Evolutionary conservation across 768 basidiomycete genomes (phyloP).

Genomic region (Kockovaella imperatae): DNA sequence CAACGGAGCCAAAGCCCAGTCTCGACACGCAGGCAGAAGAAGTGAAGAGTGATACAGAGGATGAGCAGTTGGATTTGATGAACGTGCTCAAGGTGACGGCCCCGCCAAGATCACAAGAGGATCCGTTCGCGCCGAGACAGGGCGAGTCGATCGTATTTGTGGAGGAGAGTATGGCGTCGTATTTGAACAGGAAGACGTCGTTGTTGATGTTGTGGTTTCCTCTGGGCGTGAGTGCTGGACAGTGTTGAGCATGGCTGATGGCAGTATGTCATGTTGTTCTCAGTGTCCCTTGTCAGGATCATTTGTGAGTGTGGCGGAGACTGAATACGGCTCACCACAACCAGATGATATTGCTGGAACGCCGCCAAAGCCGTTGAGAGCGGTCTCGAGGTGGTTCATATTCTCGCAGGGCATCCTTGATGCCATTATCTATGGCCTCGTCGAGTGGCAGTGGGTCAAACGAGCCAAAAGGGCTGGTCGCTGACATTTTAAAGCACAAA

Average conservation of each 20-base stretch:
- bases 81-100: slow-evolving; percentile 19
- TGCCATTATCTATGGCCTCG: slow-evolving; percentile 44
- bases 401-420: slow-evolving; percentile 44
- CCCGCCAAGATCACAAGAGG: slow-evolving; percentile 12
- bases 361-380: slow-evolving; percentile 30
- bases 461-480: background rate
- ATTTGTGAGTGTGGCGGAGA: slow-evolving; percentile 32
- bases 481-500: slow-evolving; percentile 26
- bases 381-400: slow-evolving; percentile 44
- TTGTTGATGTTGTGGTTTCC: slow-evolving; percentile 45
- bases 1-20: too few relatives aligned
- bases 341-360: slow-evolving; percentile 30
- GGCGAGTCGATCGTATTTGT: slow-evolving; percentile 31
- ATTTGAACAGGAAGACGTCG: slow-evolving; percentile 45
- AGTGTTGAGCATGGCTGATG: background rate
- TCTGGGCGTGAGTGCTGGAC: slow-evolving; percentile 33
- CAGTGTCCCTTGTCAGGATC: slow-evolving; percentile 43
- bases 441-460: slow-evolving; percentile 43
- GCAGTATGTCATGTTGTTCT: slow-evolving; percentile 43
- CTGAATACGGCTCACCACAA: slow-evolving; percentile 3
- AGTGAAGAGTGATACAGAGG: slow-evolving; percentile 4
- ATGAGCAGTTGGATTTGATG: slow-evolving; percentile 32
- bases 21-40: slow-evolving; percentile 7
- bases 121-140: slow-evolving; percentile 11
- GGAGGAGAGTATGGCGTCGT: slow-evolving; percentile 42